phyloP scores from a whole-genome alignment of 2,329 filamentous ascomycete species.

The Calonectria henricotiae region DNA sequence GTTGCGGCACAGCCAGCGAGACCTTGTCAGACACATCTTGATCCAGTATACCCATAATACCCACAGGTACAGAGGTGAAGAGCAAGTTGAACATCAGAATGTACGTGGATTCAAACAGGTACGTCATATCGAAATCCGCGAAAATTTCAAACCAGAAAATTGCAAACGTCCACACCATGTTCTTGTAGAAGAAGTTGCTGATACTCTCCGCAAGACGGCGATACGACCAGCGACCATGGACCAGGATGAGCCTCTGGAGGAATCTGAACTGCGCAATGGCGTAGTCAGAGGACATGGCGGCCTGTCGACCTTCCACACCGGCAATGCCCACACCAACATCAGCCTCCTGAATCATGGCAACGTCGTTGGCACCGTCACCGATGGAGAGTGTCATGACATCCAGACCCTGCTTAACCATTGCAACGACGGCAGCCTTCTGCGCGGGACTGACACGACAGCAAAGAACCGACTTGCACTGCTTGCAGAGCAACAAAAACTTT shows the following conservation, averaged over 20 bases:
- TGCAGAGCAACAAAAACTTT: conserved; percentile 95
- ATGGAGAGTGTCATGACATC: conserved; percentile 97
- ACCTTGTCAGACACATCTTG: conserved; percentile 97
- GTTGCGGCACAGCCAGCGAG: conserved; percentile 92
- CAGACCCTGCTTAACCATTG: conserved; percentile 94
- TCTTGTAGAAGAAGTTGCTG: conserved; percentile 99
- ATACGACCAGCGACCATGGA: conserved; percentile 98
- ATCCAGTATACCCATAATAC: conserved; percentile 96
- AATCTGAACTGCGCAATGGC: conserved; percentile 96
- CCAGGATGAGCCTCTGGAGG: conserved; percentile 86
- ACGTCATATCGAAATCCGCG: conserved; percentile 96
- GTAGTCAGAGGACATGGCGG: conserved; percentile 97
- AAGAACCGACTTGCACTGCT: conserved; percentile 95
- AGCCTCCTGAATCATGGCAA: conserved; percentile 98
- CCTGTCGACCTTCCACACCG: conserved; percentile 92
- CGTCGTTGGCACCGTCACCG: conserved; percentile 95
- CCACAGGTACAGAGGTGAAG: conserved; percentile 95
- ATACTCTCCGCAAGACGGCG: conserved; percentile 92
- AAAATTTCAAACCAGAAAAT: conserved; percentile 99
- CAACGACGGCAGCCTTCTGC: conserved; percentile 97
- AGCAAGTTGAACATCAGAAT: conserved; percentile 97
- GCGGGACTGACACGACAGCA: conserved; percentile 98
- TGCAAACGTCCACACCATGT: conserved; percentile 96
- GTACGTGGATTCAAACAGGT: conserved; percentile 98
- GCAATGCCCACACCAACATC: conserved; percentile 98